phyloP scores from a whole-genome alignment of 331 rosid species.

The Malus hybrid region DNA sequence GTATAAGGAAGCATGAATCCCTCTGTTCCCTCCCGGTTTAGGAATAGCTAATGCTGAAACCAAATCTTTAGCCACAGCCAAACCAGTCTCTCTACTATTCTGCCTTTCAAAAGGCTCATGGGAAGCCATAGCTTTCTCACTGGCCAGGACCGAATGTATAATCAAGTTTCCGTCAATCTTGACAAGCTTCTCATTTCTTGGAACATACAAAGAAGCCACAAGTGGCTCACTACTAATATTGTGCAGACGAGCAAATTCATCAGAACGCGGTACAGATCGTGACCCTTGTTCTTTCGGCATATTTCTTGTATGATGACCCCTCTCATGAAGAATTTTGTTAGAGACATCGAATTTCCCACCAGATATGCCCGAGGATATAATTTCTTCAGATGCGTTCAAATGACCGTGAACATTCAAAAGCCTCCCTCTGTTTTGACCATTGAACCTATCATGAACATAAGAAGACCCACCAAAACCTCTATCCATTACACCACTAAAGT shows the following conservation, averaged over 20 bases:
- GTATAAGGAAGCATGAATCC: conserved; percentile 47
- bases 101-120: conserved; percentile 28
- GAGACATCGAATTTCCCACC: conserved; percentile 34
- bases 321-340: conserved; percentile 27
- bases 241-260: conserved; percentile 26
- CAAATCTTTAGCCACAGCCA: conserved; percentile 48
- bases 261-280: conserved; percentile 9
- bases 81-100: conserved; percentile 50
- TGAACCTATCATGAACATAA: conserved; percentile 36
- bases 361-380: conserved; percentile 23
- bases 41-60: conserved; percentile 70
- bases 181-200: conserved; percentile 86
- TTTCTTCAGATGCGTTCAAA: conserved; percentile 47
- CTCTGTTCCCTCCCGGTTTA: conserved; percentile 53
- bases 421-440: conserved; percentile 43
- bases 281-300: conserved; percentile 25
- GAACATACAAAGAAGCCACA: conserved; percentile 88
- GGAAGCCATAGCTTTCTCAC: conserved; percentile 88
- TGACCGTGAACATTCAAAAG: conserved; percentile 38
- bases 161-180: conserved; percentile 96
- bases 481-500: conserved; percentile 44
- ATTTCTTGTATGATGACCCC: conserved; percentile 5
- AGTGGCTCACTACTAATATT: conserved; percentile 79
- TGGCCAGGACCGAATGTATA: conserved; percentile 84
- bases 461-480: conserved; percentile 33